Evolutionary conservation across 2,329 filamentous ascomycete genomes (phyloP), one percentile per base, ranked within the genome.

Genomic region (Colletotrichum sp.): DNA sequence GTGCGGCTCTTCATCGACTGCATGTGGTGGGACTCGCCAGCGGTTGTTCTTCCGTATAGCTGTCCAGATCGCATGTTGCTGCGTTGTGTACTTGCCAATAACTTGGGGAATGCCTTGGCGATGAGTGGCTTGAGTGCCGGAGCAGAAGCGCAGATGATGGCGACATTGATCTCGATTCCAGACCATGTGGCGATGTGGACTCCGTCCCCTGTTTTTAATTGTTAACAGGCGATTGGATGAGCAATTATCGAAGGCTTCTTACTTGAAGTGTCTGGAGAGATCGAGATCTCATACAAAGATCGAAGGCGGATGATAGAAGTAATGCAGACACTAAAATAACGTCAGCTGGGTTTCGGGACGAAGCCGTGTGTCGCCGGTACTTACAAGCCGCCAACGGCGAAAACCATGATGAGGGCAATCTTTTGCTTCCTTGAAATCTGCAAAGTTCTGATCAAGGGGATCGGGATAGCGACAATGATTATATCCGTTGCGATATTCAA

Each of bases 81-180:
- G 18, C 59, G 59, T 21, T 64, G 43, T 3, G 43, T 70, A 11
- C 68, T 70, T 5, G 68, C 38, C 33, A 70, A 24, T 9, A 70
- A 24, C 6, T 70, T 65, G 16, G 79, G 79, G 70, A 79, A 77
- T 34, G 74, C 54, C 27, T 79, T 79, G 36, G 78, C 76, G n/a
- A 81, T 77, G 57, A 80, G 76, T 1, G 82, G 81, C 55, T 83
- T 82, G 9, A 84, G 76, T 1, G 81, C 79, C 2, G 81, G 81
- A 2, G 82, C 77, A 8, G 79, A 84, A 55, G 82, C 79, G 59
- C 82, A 83, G 36, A 81, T 77, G 8, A 84, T 82, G 51, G 79
- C 81, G 18, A 82, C 76, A 68, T 83, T 82, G 67, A 81, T 79
- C 67, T 83, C 81, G 68, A 83, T 78, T 21, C 76, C 76, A 18